These are phyloP conservation scores for Neurospora hispaniola DNA, from an alignment of 495 filamentous ascomycete species.

Conservation along the genomic window DNA sequence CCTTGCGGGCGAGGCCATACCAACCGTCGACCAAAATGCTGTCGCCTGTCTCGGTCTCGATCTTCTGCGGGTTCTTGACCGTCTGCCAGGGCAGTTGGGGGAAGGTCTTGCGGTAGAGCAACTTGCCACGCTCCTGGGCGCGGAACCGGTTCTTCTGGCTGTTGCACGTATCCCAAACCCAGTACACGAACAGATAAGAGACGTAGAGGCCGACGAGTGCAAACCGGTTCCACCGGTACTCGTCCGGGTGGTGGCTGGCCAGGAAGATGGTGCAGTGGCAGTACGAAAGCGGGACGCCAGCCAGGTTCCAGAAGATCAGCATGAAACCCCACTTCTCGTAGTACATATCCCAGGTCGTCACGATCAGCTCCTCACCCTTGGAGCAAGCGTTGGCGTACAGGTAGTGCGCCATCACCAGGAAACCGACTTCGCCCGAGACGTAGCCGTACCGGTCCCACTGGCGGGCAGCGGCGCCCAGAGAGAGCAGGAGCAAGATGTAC, in stretches of 20 bases:
- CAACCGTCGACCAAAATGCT: constrained; percentile 82
- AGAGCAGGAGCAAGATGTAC: constrained; percentile 83
- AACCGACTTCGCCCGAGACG: constrained; percentile 78
- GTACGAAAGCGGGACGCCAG: constrained; percentile 89
- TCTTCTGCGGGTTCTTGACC: constrained; percentile 76
- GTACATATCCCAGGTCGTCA: constrained; percentile 96
- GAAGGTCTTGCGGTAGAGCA: constrained; percentile 68
- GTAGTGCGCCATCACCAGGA: constrained; percentile 88
- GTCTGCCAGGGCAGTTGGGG: constrained; percentile 90
- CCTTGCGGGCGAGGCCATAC: constrained; percentile 89
- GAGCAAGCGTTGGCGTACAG: constrained; percentile 94
- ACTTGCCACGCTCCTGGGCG: constrained; percentile 63
- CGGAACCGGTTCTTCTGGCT: constrained; percentile 95
- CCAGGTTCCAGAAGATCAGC: constrained; percentile 99
- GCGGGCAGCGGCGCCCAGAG: constrained; percentile 64
- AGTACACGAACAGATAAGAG: constrained; percentile 78
- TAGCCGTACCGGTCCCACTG: constrained; percentile 89
- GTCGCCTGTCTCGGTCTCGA: constrained; percentile 67
- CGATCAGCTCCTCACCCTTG: constrained; percentile 93
- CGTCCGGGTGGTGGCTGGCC: constrained; percentile 73
- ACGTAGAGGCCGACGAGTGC: constrained; percentile 55
- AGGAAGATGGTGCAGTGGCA: constrained; percentile 96
- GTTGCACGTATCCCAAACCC: constrained; percentile 85
- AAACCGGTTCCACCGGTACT: constrained; percentile 66
- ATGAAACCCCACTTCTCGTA: constrained; percentile 99